Evolutionary conservation across 2,329 filamentous ascomycete genomes (phyloP), one percentile per base, ranked within the genome.

Genomic region (Macrophomina pseudophaseolina): DNA sequence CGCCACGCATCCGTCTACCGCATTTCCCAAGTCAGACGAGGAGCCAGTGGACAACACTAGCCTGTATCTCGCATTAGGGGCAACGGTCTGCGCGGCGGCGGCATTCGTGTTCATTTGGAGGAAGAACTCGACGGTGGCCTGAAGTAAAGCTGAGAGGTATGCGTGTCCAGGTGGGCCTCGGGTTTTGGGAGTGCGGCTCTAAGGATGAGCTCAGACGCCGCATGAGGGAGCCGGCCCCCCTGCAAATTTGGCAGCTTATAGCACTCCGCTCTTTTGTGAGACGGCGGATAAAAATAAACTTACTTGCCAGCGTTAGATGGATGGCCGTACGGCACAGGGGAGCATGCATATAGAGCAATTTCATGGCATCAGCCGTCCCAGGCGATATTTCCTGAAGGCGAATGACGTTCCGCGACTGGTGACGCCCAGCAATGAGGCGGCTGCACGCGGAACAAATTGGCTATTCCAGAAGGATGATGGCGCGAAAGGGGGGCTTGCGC

Each of bases 11-110:
- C 95, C 95, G 0, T 93, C 90, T 72, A 91, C 89, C 0, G 94
- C 91, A 0, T 97, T 96, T 73, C 94, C 95, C 0, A 95, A 94
- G 79, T 91, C 87, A 64, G 93, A 97, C 70, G 94, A 97, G 73
- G 93, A 95, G 64, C 86, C 88, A 1, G 88, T 90, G 4, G 94
- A 97, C 78, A 87, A 92, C 72, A 93, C 93, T 69, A 90, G 91
- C 69, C 83, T 97, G 74, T 97, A 97, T 73, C 87, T 98, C 73
- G 93, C 92, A 2, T 81, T 96, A 4, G 92, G 91, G 0, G 94
- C 92, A 6, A 83, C 86, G 7, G 82, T 87, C 48, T 87, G 85
- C 71, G 87, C 85, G 12, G 84, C 82, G 12, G 86, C 84, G 5
- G 87, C 86, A 9, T 84, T 85, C 8, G 81, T 85, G 8, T 85